These are phyloP conservation scores for Umbelopsis sp. DNA, from an alignment of 192 early-diverging fungal genomes.

Conservation along the genomic window DNA sequence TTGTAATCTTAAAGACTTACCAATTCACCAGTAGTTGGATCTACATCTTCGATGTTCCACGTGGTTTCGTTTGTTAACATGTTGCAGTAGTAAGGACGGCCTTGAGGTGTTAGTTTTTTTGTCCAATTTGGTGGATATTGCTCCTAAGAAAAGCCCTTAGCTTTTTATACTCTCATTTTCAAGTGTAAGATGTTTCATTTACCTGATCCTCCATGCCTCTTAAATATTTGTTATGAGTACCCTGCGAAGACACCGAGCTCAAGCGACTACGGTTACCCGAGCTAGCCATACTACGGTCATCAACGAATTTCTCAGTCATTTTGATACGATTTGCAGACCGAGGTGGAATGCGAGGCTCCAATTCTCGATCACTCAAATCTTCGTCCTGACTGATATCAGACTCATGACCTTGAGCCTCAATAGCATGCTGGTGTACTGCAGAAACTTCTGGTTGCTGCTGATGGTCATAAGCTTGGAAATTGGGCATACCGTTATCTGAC, in stretches of 20 bases:
- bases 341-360: slow-evolving; percentile 9
- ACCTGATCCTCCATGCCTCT: slow-evolving; percentile 3
- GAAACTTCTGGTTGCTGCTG: not conserved
- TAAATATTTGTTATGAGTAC: slow-evolving; percentile 12
- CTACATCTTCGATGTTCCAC: slow-evolving; percentile 59
- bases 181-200: not conserved
- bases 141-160: not conserved
- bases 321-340: slow-evolving; percentile 19
- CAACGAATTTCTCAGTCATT: slow-evolving; percentile 7
- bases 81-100: slow-evolving; percentile 62
- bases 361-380: slow-evolving; percentile 13
- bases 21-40: slow-evolving; percentile 57
- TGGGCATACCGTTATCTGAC: not conserved
- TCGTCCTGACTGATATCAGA: slow-evolving; percentile 17
- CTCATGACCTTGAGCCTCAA: not conserved
- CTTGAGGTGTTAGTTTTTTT: slow-evolving; percentile 54
- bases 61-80: slow-evolving; percentile 60
- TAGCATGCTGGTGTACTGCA: not conserved
- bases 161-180: too few relatives aligned
- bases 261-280: slow-evolving; percentile 7
- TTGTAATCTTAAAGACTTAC: slow-evolving; percentile 17
- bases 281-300: slow-evolving; percentile 11
- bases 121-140: slow-evolving; percentile 61
- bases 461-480: not conserved
- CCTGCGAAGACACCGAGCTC: not conserved